Evolutionary conservation across 2,329 filamentous ascomycete genomes (phyloP), one percentile per base, ranked within the genome.

Genomic region (Alternaria atra): DNA sequence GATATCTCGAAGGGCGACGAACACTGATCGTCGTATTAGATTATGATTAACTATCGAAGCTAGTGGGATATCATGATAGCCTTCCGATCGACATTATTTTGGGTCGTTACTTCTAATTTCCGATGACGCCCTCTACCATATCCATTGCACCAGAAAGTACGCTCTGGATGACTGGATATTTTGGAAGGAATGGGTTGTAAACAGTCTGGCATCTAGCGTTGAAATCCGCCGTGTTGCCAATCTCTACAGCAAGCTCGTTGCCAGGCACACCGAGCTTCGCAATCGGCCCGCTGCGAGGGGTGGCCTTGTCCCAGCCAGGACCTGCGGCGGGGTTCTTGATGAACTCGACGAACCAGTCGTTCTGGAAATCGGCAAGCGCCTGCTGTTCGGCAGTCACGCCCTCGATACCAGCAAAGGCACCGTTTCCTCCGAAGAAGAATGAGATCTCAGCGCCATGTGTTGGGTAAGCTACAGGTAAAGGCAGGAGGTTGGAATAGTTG

Each of bases 361-460:
- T 77, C 30, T 79, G 79, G 10, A 72, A 80, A 57, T 82, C 79
- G 4, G 81, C 81, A 12, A 83, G 68, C 1, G 74, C 77, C 54
- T 83, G 81, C 52, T 82, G 70, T 0, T 69, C 78, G 0, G 67
- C 64, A 2, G 80, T 82, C 12, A 82, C 79, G 6, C 64, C 68
- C 0, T 79, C 65, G 13, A 67, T 50, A 0, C 66, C 61, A 12
- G 69, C 66, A 55, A 83, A 83, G 60, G 77, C 81, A 60, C 81
- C 80, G 32, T 82, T 82, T 6, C 81, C 81, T 15, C 81, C 81
- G 37, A 81, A 75, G 71, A 82, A 83, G 70, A 82, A 83, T n/a
- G 81, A 79, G 0, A 83, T 79, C 60, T 83, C 78, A 9, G 75
- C 77, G 23, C 78, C 79, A 46, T 80, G 79, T 2, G 78, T 80